Conservation (phyloP, 305 asterid genomes). For the Fraxinus sp. region DNA sequence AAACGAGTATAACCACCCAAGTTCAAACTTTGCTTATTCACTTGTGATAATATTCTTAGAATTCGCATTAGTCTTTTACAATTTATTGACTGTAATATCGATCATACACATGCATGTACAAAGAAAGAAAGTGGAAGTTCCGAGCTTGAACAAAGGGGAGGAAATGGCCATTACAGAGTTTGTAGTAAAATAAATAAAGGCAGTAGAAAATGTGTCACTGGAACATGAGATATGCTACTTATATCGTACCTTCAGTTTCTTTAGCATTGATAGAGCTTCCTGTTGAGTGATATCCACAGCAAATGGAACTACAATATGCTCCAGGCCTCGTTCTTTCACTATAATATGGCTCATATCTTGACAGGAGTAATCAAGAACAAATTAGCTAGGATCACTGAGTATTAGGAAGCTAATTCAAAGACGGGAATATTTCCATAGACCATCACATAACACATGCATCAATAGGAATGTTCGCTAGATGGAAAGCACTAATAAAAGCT, state of each 20-base stretch:
- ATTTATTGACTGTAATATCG: not conserved
- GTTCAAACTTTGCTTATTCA: not conserved
- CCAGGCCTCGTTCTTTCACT: constrained; percentile 37
- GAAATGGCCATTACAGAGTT: not conserved
- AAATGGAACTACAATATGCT: constrained; percentile 53
- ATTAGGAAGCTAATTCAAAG: not conserved
- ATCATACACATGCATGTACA: not conserved
- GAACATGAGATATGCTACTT: constrained; percentile 14
- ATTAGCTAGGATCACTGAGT: constrained; percentile 10
- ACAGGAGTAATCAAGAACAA: constrained; percentile 21
- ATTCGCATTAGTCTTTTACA: not conserved
- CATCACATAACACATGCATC: not conserved
- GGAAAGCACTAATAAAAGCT: not conserved
- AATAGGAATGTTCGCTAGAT: not conserved
- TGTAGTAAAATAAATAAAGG: not conserved
- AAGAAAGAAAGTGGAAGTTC: not conserved
- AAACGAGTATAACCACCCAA: not conserved
- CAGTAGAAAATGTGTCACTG: not conserved
- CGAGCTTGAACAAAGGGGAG: not conserved
- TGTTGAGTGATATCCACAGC: constrained; percentile 74
- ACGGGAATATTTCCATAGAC: not conserved
- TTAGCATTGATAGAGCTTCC: constrained; percentile 65
- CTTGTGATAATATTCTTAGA: not conserved
- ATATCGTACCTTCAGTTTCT: constrained; percentile 75
- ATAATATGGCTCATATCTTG: constrained; percentile 31